phyloP scores from a whole-genome alignment of 257 asterid genomes.

The Paulownia fortunei region DNA sequence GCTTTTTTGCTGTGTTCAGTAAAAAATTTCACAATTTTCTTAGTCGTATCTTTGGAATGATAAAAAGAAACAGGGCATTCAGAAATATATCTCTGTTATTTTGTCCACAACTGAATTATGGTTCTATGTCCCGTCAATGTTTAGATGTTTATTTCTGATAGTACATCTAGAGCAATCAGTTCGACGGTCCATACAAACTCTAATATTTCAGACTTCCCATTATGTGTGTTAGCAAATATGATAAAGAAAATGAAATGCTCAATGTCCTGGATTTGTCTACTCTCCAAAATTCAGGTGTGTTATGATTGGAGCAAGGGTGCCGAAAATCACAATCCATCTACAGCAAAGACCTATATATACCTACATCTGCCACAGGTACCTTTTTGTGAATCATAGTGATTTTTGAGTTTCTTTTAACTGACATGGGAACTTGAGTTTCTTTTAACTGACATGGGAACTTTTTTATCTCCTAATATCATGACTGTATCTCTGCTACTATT shows the following conservation, averaged over 20 bases:
- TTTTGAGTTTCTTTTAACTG: background rate
- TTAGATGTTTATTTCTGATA: background rate
- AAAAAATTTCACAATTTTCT: background rate
- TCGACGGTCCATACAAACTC: too few relatives aligned
- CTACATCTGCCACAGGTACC: slow-evolving; percentile 78
- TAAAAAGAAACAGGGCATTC: background rate
- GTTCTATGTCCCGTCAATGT: too few relatives aligned
- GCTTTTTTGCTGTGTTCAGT: slow-evolving; percentile 23
- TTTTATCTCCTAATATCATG: background rate
- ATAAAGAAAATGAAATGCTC: background rate
- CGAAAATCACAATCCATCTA: slow-evolving; percentile 86
- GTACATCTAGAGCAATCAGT: too few relatives aligned
- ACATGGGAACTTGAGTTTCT: background rate
- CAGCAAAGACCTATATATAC: slow-evolving; percentile 67
- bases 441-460: too few relatives aligned
- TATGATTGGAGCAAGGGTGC: slow-evolving; percentile 99
- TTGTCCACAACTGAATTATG: too few relatives aligned
- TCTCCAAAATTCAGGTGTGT: slow-evolving; percentile 56
- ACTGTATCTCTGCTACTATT: background rate
- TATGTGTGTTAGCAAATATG: too few relatives aligned
- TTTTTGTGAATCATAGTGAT: background rate
- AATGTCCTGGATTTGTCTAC: background rate
- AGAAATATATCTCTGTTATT: background rate
- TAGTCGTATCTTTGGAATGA: background rate
- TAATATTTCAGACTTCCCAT: too few relatives aligned